Conservation (phyloP, 352 stramenopile genomes). For the Pythium myriotylum region DNA sequence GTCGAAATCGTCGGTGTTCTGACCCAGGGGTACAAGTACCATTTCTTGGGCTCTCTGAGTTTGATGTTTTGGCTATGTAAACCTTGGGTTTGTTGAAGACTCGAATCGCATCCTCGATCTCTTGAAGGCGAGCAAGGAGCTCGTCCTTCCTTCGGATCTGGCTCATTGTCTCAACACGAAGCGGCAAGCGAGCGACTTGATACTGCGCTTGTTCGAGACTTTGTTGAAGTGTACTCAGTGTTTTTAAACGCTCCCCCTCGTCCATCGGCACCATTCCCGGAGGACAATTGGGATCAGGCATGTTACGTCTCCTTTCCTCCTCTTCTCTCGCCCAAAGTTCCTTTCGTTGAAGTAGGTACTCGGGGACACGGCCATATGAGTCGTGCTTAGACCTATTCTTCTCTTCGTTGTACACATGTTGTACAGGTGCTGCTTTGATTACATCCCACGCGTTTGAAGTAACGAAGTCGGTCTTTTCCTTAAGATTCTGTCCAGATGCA, state of each 20-base stretch:
- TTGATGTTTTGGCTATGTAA: conserved; percentile 59
- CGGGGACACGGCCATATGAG: conserved; percentile 67
- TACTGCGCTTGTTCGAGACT: conserved; percentile 59
- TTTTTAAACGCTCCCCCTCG: conserved; percentile 79
- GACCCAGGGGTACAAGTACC: too few species aligned
- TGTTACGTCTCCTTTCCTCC: conserved; percentile 68
- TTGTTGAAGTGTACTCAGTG: conserved; percentile 62
- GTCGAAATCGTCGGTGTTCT: not conserved
- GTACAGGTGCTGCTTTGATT: conserved; percentile 51
- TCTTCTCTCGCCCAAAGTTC: conserved; percentile 86
- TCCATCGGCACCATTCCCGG: conserved; percentile 83
- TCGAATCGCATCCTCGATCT: conserved; percentile 90
- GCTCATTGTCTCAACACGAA: conserved; percentile 84
- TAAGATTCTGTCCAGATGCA: conserved; percentile 27
- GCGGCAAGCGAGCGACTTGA: conserved; percentile 76
- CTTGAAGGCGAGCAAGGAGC: conserved; percentile 79
- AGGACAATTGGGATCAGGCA: conserved; percentile 84
- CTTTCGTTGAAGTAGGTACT: conserved; percentile 73
- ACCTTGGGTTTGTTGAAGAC: conserved; percentile 89
- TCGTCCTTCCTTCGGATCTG: conserved; percentile 83
- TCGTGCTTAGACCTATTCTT: conserved; percentile 24
- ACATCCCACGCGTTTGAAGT: conserved; percentile 80
- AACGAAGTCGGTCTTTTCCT: conserved; percentile 67
- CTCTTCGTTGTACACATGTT: conserved; percentile 19
- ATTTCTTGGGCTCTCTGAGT: conserved; percentile 9